These are phyloP conservation scores for Thelephora aurantiotincta DNA, from an alignment of 768 basidiomycete species.

Conservation along the genomic window DNA sequence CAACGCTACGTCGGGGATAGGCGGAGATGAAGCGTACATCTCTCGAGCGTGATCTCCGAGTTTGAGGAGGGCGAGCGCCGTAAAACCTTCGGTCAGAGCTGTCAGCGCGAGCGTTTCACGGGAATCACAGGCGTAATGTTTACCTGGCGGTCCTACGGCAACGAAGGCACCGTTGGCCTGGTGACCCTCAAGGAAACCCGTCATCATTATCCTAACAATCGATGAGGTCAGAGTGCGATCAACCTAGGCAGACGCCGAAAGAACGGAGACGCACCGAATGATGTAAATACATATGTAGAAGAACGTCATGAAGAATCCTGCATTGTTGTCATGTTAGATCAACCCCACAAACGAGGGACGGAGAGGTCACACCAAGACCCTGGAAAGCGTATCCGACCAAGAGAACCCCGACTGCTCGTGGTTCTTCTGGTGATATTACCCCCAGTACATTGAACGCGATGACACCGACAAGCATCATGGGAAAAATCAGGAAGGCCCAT, in stretches of 20 bases:
- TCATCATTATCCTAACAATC: slow-evolving; percentile 13
- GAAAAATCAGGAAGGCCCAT: slow-evolving; percentile 21
- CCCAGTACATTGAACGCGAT: slow-evolving; percentile 29
- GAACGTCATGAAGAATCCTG: slow-evolving; percentile 33
- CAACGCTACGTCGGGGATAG: background rate
- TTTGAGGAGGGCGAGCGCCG: slow-evolving; percentile 30
- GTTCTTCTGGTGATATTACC: slow-evolving; percentile 21
- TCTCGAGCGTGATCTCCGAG: slow-evolving; percentile 23
- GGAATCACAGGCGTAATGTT: background rate
- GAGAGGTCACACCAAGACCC: slow-evolving; percentile 15
- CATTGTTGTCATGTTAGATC: no score
- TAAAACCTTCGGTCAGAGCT: slow-evolving; percentile 21
- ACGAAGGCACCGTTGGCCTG: slow-evolving; percentile 36
- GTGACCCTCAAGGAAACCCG: slow-evolving; percentile 32
- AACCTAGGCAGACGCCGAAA: background rate
- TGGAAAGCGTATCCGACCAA: slow-evolving; percentile 34
- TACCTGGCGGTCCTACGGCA: slow-evolving; percentile 27
- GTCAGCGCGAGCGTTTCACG: background rate
- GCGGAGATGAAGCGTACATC: slow-evolving; percentile 17
- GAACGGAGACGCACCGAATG: slow-evolving; percentile 20
- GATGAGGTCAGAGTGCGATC: background rate
- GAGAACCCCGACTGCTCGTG: slow-evolving; percentile 26
- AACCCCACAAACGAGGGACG: background rate
- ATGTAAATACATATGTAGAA: slow-evolving; percentile 37
- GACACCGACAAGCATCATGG: slow-evolving; percentile 33